These are phyloP conservation scores for Diutina siamensis DNA, from an alignment of 1,139 yeast species.

Conservation along the genomic window DNA sequence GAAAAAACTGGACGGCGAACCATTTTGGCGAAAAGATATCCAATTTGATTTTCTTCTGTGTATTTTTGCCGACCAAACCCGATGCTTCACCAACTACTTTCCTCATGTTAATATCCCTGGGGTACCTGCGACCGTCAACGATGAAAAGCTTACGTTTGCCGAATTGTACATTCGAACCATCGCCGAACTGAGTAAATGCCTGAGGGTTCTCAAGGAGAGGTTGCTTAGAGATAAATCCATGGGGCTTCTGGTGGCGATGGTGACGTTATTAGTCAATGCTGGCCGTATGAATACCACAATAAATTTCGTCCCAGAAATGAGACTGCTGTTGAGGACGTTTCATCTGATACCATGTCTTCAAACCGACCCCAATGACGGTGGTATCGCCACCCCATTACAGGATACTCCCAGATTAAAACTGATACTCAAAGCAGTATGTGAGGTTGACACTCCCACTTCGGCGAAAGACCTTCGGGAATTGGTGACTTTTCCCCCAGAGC, in stretches of 20 bases:
- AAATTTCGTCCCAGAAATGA: slow-evolving; percentile 94
- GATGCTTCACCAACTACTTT: slow-evolving; percentile 59
- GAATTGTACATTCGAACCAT: slow-evolving; percentile 75
- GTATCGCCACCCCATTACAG: slow-evolving; percentile 61
- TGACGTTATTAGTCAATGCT: slow-evolving; percentile 77
- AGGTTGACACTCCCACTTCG: slow-evolving; percentile 31
- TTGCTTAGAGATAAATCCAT: slow-evolving; percentile 49
- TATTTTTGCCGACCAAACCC: slow-evolving; percentile 50
- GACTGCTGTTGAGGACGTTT: slow-evolving; percentile 81
- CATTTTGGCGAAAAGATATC: slow-evolving; percentile 79
- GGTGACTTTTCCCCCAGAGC: slow-evolving; percentile 18
- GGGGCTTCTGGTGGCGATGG: slow-evolving; percentile 68
- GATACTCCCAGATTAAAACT: slow-evolving; percentile 92
- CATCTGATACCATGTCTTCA: slow-evolving; percentile 90
- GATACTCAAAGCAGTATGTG: slow-evolving; percentile 67
- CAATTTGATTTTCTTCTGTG: slow-evolving; percentile 68
- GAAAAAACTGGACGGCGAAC: slow-evolving; percentile 87
- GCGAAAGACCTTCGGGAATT: slow-evolving; percentile 42
- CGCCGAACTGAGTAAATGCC: slow-evolving; percentile 75
- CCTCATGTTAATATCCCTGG: slow-evolving; percentile 23
- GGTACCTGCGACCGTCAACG: slow-evolving; percentile 25
- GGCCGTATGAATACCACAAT: slow-evolving; percentile 94
- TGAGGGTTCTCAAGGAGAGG: slow-evolving; percentile 72
- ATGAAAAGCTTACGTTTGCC: slow-evolving; percentile 59
- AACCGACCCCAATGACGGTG: slow-evolving; percentile 37